Evolutionary conservation across 768 basidiomycete species (phyloP).

Genomic region (Mycena albidolilacea): DNA sequence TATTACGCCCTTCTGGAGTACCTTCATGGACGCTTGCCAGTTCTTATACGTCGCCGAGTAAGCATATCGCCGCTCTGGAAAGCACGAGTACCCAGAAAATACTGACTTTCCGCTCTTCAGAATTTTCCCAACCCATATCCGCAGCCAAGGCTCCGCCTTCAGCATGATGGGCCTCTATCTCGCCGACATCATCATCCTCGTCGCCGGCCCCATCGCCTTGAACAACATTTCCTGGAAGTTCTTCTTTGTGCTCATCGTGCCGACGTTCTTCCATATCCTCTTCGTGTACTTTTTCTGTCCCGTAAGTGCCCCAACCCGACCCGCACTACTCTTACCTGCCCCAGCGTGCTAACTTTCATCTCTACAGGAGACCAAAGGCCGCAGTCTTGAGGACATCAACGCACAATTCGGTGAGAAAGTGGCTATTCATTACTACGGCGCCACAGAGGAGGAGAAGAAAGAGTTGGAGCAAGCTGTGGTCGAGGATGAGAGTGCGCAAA

Average conservation of each 20-base stretch:
- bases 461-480: constrained; percentile 14
- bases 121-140: constrained; percentile 14
- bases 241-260: constrained; percentile 11
- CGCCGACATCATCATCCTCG: constrained; percentile 14
- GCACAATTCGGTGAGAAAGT: constrained; percentile 13
- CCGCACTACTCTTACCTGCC: constrained; percentile 11
- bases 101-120: constrained; percentile 11
- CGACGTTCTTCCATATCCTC: constrained; percentile 15
- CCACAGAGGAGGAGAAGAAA: constrained; percentile 13
- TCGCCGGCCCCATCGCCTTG: constrained; percentile 15
- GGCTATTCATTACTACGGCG: constrained; percentile 14
- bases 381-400: constrained; percentile 14
- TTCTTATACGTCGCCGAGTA: constrained; percentile 11
- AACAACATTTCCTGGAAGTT: constrained; percentile 16
- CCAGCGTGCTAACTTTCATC: constrained; percentile 6
- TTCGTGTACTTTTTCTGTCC: constrained; percentile 14
- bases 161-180: constrained; percentile 11
- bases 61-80: constrained; percentile 13
- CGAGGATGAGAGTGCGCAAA: constrained; percentile 5
- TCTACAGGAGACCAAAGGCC: constrained; percentile 14
- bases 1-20: constrained; percentile 13
- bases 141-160: constrained; percentile 13
- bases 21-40: constrained; percentile 12
- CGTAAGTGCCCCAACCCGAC: constrained; percentile 13
- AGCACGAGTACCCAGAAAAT: constrained; percentile 12